Evolutionary conservation across 2,329 filamentous ascomycete genomes (phyloP).

Genomic region (Hypocreales sp.): DNA sequence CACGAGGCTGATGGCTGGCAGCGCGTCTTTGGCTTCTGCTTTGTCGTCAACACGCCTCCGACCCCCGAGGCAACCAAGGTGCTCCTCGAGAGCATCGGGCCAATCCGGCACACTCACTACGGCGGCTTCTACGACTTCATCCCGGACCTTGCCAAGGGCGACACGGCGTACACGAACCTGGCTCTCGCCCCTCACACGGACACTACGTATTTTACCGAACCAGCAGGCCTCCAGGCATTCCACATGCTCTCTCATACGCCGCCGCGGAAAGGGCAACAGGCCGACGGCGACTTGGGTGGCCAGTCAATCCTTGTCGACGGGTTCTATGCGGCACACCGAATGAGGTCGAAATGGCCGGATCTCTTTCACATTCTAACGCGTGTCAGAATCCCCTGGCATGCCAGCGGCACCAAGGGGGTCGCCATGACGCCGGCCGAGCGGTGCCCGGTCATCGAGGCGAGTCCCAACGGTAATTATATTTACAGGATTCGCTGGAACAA

Average conservation of each 20-base stretch:
- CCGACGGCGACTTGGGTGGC: constrained; percentile 40
- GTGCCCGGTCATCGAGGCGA: constrained; percentile 59
- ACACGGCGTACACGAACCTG: constrained; percentile 82
- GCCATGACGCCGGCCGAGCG: constrained; percentile 56
- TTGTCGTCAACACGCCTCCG: constrained; percentile 52
- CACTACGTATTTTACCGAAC: constrained; percentile 90
- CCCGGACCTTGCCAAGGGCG: constrained; percentile 72
- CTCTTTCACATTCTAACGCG: constrained; percentile 42
- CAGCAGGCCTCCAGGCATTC: constrained; percentile 80
- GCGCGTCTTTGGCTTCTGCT: constrained; percentile 60
- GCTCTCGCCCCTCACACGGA: constrained; percentile 79
- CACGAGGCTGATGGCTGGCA: constrained; percentile 17
- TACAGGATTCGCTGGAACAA: constrained; percentile 82
- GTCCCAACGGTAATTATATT: no score
- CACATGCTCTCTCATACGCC: constrained; percentile 65
- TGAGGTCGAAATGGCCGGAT: constrained; percentile 35
- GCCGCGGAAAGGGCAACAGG: constrained; percentile 16
- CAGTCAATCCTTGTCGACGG: constrained; percentile 75
- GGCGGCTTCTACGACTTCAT: constrained; percentile 72
- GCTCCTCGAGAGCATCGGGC: constrained; percentile 69
- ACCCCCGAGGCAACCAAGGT: constrained; percentile 55
- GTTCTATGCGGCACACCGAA: constrained; percentile 51
- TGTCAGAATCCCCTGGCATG: constrained; percentile 56
- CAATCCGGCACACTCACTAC: constrained; percentile 84
- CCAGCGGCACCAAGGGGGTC: constrained; percentile 78